A percentile compares a stretch with the other conserved stretches of the same genome.
Evolutionary conservation across 768 basidiomycete species (phyloP).

Genomic region (Clitopilus passeckerianus): DNA sequence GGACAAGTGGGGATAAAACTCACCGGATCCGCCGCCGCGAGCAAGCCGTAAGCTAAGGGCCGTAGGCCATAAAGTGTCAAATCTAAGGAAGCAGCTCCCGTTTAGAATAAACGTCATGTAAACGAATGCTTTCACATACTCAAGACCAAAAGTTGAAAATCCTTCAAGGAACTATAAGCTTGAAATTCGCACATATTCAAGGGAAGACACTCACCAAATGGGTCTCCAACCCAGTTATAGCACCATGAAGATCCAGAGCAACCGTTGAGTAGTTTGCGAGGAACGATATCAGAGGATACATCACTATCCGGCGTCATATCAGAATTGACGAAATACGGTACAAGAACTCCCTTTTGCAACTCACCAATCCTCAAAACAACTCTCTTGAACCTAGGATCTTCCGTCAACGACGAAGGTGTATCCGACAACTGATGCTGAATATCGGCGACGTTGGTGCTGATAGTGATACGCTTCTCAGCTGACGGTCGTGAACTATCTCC

Average conservation of each 20-base stretch:
- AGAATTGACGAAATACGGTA: too few relatives aligned
- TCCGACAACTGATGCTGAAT: not conserved
- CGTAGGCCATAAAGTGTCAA: conserved; percentile 13
- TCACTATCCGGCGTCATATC: not conserved
- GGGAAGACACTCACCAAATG: conserved; percentile 5
- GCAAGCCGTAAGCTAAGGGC: conserved; percentile 10
- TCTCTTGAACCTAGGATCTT: conserved; percentile 4
- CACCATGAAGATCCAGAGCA: conserved; percentile 14
- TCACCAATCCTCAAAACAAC: too few relatives aligned
- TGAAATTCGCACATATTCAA: not conserved
- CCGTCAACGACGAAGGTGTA: not conserved
- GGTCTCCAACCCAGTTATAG: conserved; percentile 9
- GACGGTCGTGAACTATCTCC: not conserved
- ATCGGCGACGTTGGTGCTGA: not conserved
- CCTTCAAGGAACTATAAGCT: conserved; percentile 2
- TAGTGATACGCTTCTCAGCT: not conserved
- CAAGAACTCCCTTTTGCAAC: too few relatives aligned
- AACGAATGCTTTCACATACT: conserved; percentile 3
- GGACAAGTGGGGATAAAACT: not conserved
- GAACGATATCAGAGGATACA: conserved; percentile 19
- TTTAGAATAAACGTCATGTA: not conserved
- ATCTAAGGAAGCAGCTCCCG: conserved; percentile 4
- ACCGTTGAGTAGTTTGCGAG: conserved; percentile 14
- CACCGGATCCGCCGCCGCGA: conserved; percentile 13
- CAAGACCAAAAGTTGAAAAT: conserved; percentile 12